Conservation (phyloP, 2,329 filamentous ascomycete species). For the Neurospora crassa region DNA sequence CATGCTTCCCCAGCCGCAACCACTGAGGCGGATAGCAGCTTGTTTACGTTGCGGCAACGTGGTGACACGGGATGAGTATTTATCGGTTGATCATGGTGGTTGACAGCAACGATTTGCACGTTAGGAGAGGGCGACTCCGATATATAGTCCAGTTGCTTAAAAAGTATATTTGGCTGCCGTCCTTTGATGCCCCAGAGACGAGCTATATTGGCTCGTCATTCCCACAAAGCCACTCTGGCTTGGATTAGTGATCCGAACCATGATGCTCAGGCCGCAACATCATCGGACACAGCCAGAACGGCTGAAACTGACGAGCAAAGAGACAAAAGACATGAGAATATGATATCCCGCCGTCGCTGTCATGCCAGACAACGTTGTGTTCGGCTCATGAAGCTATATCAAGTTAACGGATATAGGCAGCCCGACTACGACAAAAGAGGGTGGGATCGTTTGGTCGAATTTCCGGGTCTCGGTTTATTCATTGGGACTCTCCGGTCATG, state of each 20-base stretch:
- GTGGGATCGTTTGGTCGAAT: not conserved
- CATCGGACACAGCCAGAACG: not conserved
- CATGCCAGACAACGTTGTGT: not conserved
- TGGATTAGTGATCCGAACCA: not conserved
- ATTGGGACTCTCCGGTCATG: not conserved
- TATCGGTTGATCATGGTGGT: not conserved
- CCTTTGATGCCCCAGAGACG: not conserved
- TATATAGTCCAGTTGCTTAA: not conserved
- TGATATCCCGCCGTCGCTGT: not conserved
- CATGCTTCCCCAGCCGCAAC: not conserved
- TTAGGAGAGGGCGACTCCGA: not conserved
- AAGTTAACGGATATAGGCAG: not conserved
- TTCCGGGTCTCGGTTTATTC: not conserved
- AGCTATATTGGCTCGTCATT: not conserved
- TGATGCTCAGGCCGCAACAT: not conserved
- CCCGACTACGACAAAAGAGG: not conserved
- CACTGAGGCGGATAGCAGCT: not conserved
- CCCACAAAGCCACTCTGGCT: not conserved
- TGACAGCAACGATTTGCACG: not conserved
- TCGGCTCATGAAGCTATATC: not conserved
- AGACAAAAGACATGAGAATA: not conserved
- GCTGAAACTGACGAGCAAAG: not conserved
- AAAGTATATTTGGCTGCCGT: not conserved
- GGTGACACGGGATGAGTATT: not conserved
- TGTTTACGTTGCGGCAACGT: not conserved